Evolutionary conservation across 805 yeast species (phyloP).

Genomic region (Cyberlindnera veronae): DNA sequence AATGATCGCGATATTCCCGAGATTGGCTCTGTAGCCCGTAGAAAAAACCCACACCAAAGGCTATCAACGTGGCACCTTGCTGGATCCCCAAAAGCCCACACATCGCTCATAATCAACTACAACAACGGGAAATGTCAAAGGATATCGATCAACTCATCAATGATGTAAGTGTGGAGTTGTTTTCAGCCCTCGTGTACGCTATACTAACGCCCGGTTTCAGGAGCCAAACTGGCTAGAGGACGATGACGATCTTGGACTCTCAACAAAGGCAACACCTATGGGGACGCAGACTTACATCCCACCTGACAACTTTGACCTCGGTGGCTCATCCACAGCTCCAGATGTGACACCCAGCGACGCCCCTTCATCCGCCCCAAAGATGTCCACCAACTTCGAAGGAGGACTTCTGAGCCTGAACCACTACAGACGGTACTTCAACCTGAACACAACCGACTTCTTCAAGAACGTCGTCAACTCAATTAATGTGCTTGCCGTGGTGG

Average conservation of each 20-base stretch:
- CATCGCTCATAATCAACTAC: too few species aligned
- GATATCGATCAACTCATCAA: constrained; percentile 7
- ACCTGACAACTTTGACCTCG: constrained; percentile 27
- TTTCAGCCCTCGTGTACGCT: background rate
- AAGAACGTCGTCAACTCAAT: constrained; percentile 50
- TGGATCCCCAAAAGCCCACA: too few species aligned
- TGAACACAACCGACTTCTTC: constrained; percentile 61
- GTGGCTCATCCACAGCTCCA: constrained; percentile 1
- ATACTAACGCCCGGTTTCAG: constrained; percentile 1
- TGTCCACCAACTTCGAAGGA: constrained; percentile 31
- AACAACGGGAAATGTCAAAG: constrained; percentile 3
- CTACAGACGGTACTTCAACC: constrained; percentile 65
- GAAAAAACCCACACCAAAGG: background rate
- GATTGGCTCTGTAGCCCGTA: background rate
- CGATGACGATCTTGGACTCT: constrained; percentile 23
- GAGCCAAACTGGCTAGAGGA: constrained; percentile 23
- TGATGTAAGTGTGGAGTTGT: constrained; percentile 7
- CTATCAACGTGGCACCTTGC: too few species aligned
- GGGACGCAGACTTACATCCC: constrained; percentile 33
- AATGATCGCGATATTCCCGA: constrained; percentile 2
- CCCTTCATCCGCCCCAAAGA: constrained; percentile 6
- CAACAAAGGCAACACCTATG: constrained; percentile 11
- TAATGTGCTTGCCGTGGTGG: constrained; percentile 47
- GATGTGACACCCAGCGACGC: background rate
- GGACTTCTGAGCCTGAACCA: constrained; percentile 54